phyloP scores from a whole-genome alignment of 805 yeast genomes.

The Spathaspora passalidarum region DNA sequence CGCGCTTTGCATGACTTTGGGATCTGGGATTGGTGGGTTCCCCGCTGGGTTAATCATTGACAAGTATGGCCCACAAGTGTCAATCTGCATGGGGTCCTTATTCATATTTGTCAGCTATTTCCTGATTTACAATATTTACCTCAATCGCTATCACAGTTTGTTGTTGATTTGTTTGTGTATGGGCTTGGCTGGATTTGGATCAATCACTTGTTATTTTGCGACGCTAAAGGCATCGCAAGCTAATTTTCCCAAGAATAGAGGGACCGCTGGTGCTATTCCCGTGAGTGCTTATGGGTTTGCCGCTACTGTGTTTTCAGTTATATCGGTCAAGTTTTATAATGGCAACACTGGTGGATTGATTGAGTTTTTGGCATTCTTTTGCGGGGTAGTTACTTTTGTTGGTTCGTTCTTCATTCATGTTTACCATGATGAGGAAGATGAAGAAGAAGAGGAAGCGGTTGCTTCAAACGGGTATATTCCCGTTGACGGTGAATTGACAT shows the following conservation, averaged over 20 bases:
- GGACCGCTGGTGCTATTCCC: conserved; percentile 67
- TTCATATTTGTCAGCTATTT: conserved; percentile 55
- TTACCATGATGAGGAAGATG: conserved; percentile 23
- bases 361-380: conserved; percentile 50
- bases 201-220: conserved; percentile 61
- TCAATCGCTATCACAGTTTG: conserved; percentile 35
- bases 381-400: conserved; percentile 44
- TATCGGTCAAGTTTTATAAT: conserved; percentile 51
- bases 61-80: conserved; percentile 50
- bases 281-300: conserved; percentile 70
- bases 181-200: conserved; percentile 58
- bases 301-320: conserved; percentile 59
- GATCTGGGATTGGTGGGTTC: conserved; percentile 67
- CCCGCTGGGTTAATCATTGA: conserved; percentile 72
- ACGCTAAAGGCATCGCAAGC: conserved; percentile 52
- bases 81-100: conserved; percentile 54
- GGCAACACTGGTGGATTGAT: conserved; percentile 56
- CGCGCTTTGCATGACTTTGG: conserved; percentile 59
- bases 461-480: background rate
- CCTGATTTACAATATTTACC: conserved; percentile 47
- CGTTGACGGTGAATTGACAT: background rate
- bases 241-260: conserved; percentile 70
- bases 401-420: conserved; percentile 46
- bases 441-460: background rate
- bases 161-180: conserved; percentile 46